A percentile compares a stretch with the other conserved stretches of the same genome.
Conservation (phyloP, 352 stramenopile species). For the Aphanomyces stellatus region DNA sequence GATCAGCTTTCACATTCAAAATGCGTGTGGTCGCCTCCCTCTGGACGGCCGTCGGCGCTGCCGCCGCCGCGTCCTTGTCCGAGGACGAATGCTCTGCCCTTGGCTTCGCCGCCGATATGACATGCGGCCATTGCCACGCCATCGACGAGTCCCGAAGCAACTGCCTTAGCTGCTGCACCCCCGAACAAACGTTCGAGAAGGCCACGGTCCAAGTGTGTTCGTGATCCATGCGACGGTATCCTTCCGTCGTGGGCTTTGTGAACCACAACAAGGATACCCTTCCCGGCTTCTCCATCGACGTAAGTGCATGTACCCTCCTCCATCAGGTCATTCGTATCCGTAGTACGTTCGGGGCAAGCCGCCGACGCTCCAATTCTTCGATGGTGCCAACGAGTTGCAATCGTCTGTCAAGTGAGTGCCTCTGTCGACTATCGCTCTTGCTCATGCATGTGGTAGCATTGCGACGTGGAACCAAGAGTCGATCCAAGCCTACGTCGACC, state of each 20-base stretch:
- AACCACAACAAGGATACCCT: not conserved
- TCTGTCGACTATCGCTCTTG: not conserved
- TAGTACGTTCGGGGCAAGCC: not conserved
- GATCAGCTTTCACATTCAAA: too few relatives aligned
- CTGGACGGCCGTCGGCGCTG: not conserved
- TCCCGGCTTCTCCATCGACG: slow-evolving; percentile 1
- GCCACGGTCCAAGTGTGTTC: slow-evolving; percentile 4
- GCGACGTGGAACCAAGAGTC: not conserved
- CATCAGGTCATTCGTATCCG: not conserved
- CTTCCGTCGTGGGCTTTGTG: slow-evolving; percentile 1
- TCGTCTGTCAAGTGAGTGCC: not conserved
- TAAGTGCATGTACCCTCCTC: not conserved
- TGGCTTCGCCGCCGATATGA: not conserved
- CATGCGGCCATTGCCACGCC: slow-evolving; percentile 1
- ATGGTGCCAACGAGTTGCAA: not conserved
- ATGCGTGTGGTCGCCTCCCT: too few relatives aligned
- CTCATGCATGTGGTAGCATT: not conserved
- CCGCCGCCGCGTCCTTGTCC: not conserved
- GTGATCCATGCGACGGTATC: slow-evolving; percentile 13
- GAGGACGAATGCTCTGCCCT: slow-evolving; percentile 1
- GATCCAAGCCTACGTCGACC: not conserved
- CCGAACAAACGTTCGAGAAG: not conserved
- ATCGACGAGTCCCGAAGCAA: not conserved
- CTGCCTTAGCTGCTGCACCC: slow-evolving; percentile 4
- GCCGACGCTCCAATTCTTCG: not conserved